These are phyloP conservation scores for Karstenula rhodostoma DNA, from an alignment of 2,329 filamentous ascomycete species.

Conservation along the genomic window DNA sequence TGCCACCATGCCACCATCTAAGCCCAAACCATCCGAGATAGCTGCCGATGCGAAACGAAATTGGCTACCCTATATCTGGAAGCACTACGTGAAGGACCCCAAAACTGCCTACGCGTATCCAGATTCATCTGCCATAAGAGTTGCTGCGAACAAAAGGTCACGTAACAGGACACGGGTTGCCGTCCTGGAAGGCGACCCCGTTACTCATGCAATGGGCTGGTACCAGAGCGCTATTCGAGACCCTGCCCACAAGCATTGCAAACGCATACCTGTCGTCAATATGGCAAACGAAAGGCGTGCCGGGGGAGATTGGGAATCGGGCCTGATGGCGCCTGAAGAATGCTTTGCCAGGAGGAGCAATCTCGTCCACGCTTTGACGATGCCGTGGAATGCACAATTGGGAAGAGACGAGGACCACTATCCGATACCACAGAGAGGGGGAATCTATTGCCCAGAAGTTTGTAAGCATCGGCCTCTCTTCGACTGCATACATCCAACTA, in stretches of 20 bases:
- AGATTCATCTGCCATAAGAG: conserved; percentile 48
- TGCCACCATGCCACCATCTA: conserved; percentile 63
- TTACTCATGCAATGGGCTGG: conserved; percentile 67
- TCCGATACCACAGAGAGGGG: conserved; percentile 74
- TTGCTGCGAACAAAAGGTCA: conserved; percentile 58
- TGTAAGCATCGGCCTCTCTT: conserved; percentile 55
- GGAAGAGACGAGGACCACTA: conserved; percentile 63
- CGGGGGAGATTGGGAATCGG: conserved; percentile 81
- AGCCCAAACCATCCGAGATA: conserved; percentile 72
- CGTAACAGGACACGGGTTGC: conserved; percentile 53
- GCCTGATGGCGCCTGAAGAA: conserved; percentile 71
- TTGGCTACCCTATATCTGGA: conserved; percentile 71
- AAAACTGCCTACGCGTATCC: conserved; percentile 67
- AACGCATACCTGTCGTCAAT: conserved; percentile 71
- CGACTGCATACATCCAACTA: background rate
- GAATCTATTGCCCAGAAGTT: conserved; percentile 74
- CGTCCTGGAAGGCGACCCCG: conserved; percentile 55
- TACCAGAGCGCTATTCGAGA: conserved; percentile 50
- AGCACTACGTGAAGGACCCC: conserved; percentile 63
- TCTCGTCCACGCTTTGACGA: conserved; percentile 72
- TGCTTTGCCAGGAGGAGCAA: conserved; percentile 78
- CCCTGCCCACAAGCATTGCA: conserved; percentile 34
- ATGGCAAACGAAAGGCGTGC: conserved; percentile 78
- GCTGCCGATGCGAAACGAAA: conserved; percentile 76
- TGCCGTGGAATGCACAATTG: conserved; percentile 58